phyloP scores from a whole-genome alignment of 345 rosid genomes.

The Nasturtium officinale region DNA sequence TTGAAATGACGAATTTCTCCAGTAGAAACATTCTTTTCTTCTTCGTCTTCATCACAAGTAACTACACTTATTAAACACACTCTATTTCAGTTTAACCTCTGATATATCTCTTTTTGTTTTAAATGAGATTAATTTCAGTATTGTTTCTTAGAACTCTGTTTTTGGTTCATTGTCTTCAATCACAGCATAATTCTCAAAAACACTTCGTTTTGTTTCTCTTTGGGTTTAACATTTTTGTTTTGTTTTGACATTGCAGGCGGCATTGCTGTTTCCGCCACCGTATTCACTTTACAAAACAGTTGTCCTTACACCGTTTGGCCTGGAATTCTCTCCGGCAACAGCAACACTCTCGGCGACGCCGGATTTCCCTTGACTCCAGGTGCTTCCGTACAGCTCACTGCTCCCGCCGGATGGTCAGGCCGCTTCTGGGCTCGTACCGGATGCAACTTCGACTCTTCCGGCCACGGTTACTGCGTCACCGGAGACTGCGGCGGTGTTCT shows the following conservation, averaged over 20 bases:
- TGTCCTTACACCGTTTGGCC: conserved; percentile 87
- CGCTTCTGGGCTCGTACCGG: conserved; percentile 89
- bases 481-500: conserved; percentile 81
- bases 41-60: conserved; percentile 34
- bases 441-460: conserved; percentile 71
- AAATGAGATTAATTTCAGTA: not conserved
- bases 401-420: conserved; percentile 85
- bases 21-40: conserved; percentile 2
- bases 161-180: not conserved
- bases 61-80: not conserved
- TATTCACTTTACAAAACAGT: conserved; percentile 69
- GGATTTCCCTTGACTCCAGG: conserved; percentile 64
- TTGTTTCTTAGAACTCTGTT: not conserved
- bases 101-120: not conserved
- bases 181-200: not conserved
- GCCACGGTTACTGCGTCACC: conserved; percentile 66
- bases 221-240: not conserved
- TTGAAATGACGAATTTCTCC: conserved; percentile 22
- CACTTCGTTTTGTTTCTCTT: not conserved
- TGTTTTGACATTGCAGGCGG: conserved; percentile 15
- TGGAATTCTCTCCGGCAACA: conserved; percentile 72
- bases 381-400: conserved; percentile 54
- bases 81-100: not conserved
- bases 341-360: conserved; percentile 66
- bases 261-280: conserved; percentile 52